Evolutionary conservation across 2,329 filamentous ascomycete genomes (phyloP).

Genomic region (Fusarium sp.): DNA sequence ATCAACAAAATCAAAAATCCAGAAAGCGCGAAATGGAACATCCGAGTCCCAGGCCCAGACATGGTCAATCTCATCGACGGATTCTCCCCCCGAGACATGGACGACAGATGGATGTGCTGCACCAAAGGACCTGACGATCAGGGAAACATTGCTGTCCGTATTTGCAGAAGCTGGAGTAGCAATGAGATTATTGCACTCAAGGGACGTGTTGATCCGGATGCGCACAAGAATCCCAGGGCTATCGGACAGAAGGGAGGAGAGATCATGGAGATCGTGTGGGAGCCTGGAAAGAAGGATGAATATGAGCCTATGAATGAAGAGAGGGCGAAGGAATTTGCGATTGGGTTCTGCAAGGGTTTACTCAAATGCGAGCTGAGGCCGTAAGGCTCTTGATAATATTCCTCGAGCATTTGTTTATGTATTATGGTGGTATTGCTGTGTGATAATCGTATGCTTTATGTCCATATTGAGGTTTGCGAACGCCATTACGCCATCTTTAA

Average conservation of each 20-base stretch:
- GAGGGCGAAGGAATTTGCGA: slow-evolving; percentile 10
- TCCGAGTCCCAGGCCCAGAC: slow-evolving; percentile 19
- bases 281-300: slow-evolving; percentile 1
- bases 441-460: not conserved
- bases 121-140: slow-evolving; percentile 11
- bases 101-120: slow-evolving; percentile 26
- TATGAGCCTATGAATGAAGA: slow-evolving; percentile 8
- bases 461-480: not conserved
- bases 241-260: slow-evolving; percentile 23
- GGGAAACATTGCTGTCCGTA: slow-evolving; percentile 15
- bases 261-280: slow-evolving; percentile 20
- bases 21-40: slow-evolving; percentile 11
- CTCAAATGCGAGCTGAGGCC: slow-evolving; percentile 7
- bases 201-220: slow-evolving; percentile 4
- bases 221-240: not conserved
- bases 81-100: slow-evolving; percentile 18
- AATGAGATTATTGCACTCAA: slow-evolving; percentile 15
- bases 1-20: slow-evolving; percentile 8
- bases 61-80: slow-evolving; percentile 33
- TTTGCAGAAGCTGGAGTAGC: slow-evolving; percentile 30
- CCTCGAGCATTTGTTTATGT: not conserved
- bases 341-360: not conserved
- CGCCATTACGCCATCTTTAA: not conserved
- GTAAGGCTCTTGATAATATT: not conserved
- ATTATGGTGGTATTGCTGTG: too few species aligned